Conservation (phyloP, 1,284 basidiomycete species). For the Rhizoctonia solani region DNA sequence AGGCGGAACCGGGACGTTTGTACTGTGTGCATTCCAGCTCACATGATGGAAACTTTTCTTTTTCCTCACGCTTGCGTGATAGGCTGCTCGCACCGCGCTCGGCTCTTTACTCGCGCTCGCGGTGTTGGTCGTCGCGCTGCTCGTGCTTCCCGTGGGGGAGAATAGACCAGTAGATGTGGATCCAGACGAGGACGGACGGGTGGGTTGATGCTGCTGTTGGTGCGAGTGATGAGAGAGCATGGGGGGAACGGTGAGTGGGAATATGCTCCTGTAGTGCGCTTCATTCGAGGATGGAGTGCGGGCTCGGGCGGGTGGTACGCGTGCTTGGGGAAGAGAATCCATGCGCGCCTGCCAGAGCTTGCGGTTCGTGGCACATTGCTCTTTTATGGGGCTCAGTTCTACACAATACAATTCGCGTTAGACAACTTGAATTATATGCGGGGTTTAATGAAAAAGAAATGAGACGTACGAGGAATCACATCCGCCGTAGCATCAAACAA, state of each 20-base stretch:
- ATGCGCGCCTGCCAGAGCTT: constrained; percentile 63
- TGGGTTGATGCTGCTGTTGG: background rate
- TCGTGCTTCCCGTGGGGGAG: constrained; percentile 27
- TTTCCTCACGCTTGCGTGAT: constrained; percentile 33
- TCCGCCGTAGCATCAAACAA: constrained; percentile 74
- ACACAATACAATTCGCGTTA: too few species aligned
- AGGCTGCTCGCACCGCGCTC: constrained; percentile 31
- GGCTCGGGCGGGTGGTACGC: constrained; percentile 24
- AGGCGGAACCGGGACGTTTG: constrained; percentile 1
- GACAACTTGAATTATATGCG: too few species aligned
- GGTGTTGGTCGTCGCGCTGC: background rate
- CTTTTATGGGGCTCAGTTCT: constrained; percentile 68
- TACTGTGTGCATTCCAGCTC: constrained; percentile 21
- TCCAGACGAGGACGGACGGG: constrained; percentile 17
- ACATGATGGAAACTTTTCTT: constrained; percentile 38
- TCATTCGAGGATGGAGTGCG: constrained; percentile 42
- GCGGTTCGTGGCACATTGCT: constrained; percentile 68
- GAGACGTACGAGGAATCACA: constrained; percentile 74
- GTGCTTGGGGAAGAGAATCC: constrained; percentile 47
- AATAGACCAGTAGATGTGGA: constrained; percentile 16
- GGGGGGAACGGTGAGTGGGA: constrained; percentile 48
- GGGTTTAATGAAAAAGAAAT: too few species aligned
- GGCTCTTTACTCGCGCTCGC: background rate
- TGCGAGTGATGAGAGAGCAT: constrained; percentile 38
- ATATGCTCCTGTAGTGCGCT: constrained; percentile 47